A percentile compares a stretch with the other conserved stretches of the same genome.
Conservation (phyloP, 2,329 filamentous ascomycete species). For the Parafenestella ontariensis region DNA sequence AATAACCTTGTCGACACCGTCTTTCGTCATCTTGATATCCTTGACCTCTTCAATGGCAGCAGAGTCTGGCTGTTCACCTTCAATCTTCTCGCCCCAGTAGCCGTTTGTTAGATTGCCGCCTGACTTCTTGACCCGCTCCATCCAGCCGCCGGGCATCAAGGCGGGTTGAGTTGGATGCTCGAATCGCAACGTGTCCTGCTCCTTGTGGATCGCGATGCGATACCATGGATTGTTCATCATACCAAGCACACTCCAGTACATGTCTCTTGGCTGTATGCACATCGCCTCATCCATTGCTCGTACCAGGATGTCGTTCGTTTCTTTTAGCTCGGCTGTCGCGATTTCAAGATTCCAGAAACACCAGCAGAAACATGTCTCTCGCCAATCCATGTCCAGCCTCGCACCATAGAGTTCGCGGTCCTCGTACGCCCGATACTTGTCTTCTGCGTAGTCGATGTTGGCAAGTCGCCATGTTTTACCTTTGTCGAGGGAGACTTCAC, state of each 20-base stretch:
- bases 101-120: slow-evolving; percentile 83
- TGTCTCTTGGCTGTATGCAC: slow-evolving; percentile 85
- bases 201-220: slow-evolving; percentile 76
- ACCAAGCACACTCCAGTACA: slow-evolving; percentile 94
- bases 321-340: slow-evolving; percentile 65
- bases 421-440: slow-evolving; percentile 74
- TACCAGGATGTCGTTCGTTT: slow-evolving; percentile 76
- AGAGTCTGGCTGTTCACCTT: slow-evolving; percentile 56
- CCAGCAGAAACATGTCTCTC: slow-evolving; percentile 87
- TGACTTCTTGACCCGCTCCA: slow-evolving; percentile 85
- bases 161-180: slow-evolving; percentile 89
- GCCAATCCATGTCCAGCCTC: slow-evolving; percentile 78
- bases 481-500: slow-evolving; percentile 84
- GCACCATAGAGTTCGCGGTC: slow-evolving; percentile 76
- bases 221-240: slow-evolving; percentile 99
- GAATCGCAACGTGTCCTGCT: slow-evolving; percentile 70
- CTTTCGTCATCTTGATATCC: slow-evolving; percentile 80
- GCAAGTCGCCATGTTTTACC: slow-evolving; percentile 81
- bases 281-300: slow-evolving; percentile 90
- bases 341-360: slow-evolving; percentile 86
- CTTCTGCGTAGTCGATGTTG: slow-evolving; percentile 82
- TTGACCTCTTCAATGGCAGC: slow-evolving; percentile 59
- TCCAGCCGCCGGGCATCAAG: slow-evolving; percentile 83
- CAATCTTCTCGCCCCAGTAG: slow-evolving; percentile 79
- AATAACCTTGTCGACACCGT: slow-evolving; percentile 68